A percentile compares a stretch with the other conserved stretches of the same genome.
phyloP scores from a whole-genome alignment of 257 asterid genomes.

The Solanum acaule region DNA sequence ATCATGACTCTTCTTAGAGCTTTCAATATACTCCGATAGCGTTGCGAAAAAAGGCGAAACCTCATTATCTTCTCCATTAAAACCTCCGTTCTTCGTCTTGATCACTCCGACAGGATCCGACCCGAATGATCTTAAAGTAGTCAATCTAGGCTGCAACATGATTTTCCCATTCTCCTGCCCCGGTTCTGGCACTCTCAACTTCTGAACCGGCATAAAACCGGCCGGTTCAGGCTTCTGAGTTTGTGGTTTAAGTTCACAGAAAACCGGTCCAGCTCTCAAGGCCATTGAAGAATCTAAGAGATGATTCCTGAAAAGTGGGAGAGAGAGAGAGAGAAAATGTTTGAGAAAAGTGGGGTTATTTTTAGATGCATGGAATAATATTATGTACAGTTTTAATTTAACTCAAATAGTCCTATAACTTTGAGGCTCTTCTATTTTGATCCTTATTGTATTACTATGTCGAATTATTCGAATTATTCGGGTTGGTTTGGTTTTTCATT shows the following conservation, averaged over 20 bases:
- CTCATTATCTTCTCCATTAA: slow-evolving; percentile 17
- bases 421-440: not conserved
- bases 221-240: slow-evolving; percentile 7
- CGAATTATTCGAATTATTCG: no score
- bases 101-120: slow-evolving; percentile 28
- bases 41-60: slow-evolving; percentile 58
- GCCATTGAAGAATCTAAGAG: slow-evolving; percentile 31
- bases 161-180: slow-evolving; percentile 33
- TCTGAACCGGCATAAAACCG: slow-evolving; percentile 21
- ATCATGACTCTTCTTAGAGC: slow-evolving; percentile 67
- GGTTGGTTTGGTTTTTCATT: not conserved
- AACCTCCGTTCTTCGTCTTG: slow-evolving; percentile 10
- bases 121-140: slow-evolving; percentile 58
- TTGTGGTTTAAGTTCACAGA: slow-evolving; percentile 31
- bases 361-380: not conserved
- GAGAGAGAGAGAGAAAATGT: not conserved
- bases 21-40: slow-evolving; percentile 64
- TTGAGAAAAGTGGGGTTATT: not conserved
- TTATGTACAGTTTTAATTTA: not conserved
- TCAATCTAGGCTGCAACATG: slow-evolving; percentile 78
- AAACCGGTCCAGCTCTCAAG: slow-evolving; percentile 29
- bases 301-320: slow-evolving; percentile 1
- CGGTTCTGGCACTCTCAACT: slow-evolving; percentile 15
- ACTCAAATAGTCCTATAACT: not conserved
- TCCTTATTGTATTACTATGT: not conserved